A percentile compares a stretch with the other conserved stretches of the same genome.
These are phyloP conservation scores for Cyclocybe cylindracea DNA, from an alignment of 768 basidiomycete species.

Conservation along the genomic window DNA sequence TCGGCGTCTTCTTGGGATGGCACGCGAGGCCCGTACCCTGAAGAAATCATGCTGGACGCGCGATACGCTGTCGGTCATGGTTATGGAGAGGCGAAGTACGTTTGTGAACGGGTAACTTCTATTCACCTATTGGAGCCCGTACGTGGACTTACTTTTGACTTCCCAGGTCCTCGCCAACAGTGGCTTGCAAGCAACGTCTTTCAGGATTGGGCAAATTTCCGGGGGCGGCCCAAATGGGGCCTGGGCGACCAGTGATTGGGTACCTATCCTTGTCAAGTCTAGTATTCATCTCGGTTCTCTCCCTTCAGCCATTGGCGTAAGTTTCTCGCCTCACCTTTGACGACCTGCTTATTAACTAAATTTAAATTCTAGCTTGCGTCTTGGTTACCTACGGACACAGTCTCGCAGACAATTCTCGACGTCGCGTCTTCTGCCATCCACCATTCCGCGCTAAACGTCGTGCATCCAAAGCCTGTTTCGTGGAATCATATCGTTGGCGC, in stretches of 20 bases:
- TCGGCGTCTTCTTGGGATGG: conserved; percentile 29
- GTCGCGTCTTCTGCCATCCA: conserved; percentile 22
- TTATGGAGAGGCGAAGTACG: conserved; percentile 35
- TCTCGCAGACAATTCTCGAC: conserved; percentile 31
- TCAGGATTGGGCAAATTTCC: conserved; percentile 39
- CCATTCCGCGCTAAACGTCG: conserved; percentile 33
- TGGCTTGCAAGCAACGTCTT: conserved; percentile 29
- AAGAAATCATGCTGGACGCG: conserved; percentile 29
- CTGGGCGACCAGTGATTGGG: conserved; percentile 41
- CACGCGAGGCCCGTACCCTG: conserved; percentile 28
- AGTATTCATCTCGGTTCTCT: conserved; percentile 29
- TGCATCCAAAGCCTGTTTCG: conserved; percentile 34
- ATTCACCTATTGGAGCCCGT: neutral
- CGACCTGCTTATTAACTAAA: neutral
- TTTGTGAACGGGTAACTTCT: conserved; percentile 31
- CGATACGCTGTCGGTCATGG: conserved; percentile 27
- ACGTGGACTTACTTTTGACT: neutral
- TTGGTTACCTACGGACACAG: conserved; percentile 40
- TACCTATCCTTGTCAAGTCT: conserved; percentile 41
- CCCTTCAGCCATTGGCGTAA: conserved; percentile 28
- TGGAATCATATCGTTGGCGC: conserved; percentile 27
- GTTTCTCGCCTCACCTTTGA: neutral
- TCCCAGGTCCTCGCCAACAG: conserved; percentile 14
- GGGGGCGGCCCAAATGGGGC: conserved; percentile 34
- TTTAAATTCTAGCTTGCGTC: conserved; percentile 19